Percentiles rank a stretch among this genome's conserved stretches.
phyloP scores from a whole-genome alignment of 192 early-diverging fungal species.

The Pilobolus umbonatus region DNA sequence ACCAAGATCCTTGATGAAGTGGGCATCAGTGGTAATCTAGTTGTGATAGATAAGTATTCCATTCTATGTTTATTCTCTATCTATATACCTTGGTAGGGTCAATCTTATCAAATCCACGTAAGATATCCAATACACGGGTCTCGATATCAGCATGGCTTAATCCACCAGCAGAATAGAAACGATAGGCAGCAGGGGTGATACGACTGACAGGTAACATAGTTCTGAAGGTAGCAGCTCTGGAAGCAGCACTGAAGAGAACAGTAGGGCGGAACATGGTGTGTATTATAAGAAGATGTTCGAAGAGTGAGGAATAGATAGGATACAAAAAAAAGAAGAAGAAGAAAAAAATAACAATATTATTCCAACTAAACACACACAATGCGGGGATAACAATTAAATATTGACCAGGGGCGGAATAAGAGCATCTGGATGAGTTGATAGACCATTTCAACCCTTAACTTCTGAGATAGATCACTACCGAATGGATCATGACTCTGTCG shows the following conservation, averaged over 20 bases:
- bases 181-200: conserved; percentile 40
- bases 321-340: conserved; percentile 3
- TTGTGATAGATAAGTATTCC: neutral
- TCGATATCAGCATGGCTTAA: conserved; percentile 71
- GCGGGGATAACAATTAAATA: no score
- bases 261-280: conserved; percentile 34
- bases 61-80: neutral
- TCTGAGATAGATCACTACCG: no score
- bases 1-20: conserved; percentile 91
- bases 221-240: conserved; percentile 34
- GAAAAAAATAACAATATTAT: no score
- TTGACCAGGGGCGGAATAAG: neutral
- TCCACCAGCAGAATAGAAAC: conserved; percentile 71
- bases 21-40: conserved; percentile 78
- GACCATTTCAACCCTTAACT: no score
- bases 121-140: conserved; percentile 79
- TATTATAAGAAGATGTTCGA: neutral
- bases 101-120: conserved; percentile 97
- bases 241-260: conserved; percentile 33
- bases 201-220: conserved; percentile 25
- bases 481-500: no score
- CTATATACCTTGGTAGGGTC: conserved; percentile 79
- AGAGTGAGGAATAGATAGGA: neutral
- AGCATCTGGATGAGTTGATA: no score
- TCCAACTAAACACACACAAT: no score